Percentiles rank a stretch among this genome's conserved stretches.
phyloP scores from a whole-genome alignment of 1,284 basidiomycete species.

The Clitocybe nebularis region DNA sequence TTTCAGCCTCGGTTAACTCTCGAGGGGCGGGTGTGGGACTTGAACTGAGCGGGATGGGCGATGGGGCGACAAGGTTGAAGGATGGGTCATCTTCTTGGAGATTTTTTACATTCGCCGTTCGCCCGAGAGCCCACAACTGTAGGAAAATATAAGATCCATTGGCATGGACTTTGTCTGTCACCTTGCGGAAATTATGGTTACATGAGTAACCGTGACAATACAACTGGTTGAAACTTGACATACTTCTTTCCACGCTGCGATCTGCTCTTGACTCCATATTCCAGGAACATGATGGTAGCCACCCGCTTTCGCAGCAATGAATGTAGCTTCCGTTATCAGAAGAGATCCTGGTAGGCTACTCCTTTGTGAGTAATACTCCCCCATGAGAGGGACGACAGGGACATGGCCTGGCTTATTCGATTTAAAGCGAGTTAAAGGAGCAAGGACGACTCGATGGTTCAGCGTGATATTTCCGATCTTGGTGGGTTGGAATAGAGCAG shows the following conservation, averaged over 20 bases:
- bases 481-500: constrained; percentile 1
- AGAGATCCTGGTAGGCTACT: constrained; percentile 40
- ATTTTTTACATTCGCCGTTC: constrained; percentile 9
- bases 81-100: constrained; percentile 18
- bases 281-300: constrained; percentile 36
- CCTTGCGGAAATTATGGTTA: constrained; percentile 9
- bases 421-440: constrained; percentile 37
- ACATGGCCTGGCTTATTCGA: constrained; percentile 14
- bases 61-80: constrained; percentile 31
- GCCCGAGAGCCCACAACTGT: constrained; percentile 21
- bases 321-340: constrained; percentile 45
- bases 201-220: not conserved
- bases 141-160: constrained; percentile 19
- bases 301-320: constrained; percentile 36
- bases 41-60: constrained; percentile 33
- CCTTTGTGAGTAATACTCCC: constrained; percentile 47
- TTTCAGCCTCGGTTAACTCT: constrained; percentile 32
- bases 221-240: constrained; percentile 1
- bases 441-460: constrained; percentile 43
- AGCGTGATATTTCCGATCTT: constrained; percentile 38
- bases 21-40: constrained; percentile 23
- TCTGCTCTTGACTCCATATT: constrained; percentile 42
- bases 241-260: constrained; percentile 44
- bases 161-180: constrained; percentile 26
- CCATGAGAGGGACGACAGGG: constrained; percentile 28